These are phyloP conservation scores for Eucalyptus pauciflora DNA, from an alignment of 345 rosid species.

Conservation along the genomic window DNA sequence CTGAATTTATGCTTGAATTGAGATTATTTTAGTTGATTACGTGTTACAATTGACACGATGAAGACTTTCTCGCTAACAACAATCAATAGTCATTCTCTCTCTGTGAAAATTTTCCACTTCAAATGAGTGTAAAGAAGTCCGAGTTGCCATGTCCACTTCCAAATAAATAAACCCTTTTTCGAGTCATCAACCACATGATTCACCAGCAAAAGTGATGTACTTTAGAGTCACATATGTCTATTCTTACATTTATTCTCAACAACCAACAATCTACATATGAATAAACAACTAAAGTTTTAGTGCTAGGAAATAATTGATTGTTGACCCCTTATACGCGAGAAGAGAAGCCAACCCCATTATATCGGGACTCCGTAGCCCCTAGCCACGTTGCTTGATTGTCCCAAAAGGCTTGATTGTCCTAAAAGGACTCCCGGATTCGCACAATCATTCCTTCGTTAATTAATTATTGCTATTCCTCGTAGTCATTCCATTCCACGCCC, in stretches of 20 bases:
- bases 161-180: background rate
- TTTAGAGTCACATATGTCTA: background rate
- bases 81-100: background rate
- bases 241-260: background rate
- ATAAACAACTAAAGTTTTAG: background rate
- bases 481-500: background rate
- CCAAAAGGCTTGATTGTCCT: background rate
- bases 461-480: background rate
- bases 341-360: background rate
- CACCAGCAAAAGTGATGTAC: background rate
- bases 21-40: background rate
- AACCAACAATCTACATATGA: background rate
- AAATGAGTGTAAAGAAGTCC: background rate
- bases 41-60: background rate
- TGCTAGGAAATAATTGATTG: background rate
- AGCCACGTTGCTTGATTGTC: background rate
- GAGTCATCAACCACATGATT: background rate
- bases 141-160: background rate
- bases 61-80: background rate
- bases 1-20: background rate
- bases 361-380: background rate
- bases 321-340: background rate
- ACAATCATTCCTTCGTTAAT: background rate
- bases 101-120: background rate
- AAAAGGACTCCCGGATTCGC: background rate